These are phyloP conservation scores for Metschnikowia drakensbergensis DNA, from an alignment of 805 yeast genomes.

Conservation along the genomic window DNA sequence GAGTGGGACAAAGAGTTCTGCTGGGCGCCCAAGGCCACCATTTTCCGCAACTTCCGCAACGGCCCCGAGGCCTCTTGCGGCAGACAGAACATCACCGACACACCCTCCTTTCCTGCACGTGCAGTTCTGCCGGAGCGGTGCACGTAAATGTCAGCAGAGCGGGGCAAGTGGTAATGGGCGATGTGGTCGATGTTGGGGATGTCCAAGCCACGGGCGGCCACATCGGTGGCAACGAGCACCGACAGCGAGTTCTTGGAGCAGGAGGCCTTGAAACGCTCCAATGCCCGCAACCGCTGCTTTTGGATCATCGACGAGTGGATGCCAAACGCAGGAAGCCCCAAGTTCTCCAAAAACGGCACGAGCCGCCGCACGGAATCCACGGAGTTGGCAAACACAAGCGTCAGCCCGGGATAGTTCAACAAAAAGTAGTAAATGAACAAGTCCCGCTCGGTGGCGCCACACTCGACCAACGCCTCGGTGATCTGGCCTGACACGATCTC, in stretches of 20 bases:
- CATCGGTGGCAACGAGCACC: conserved; percentile 90
- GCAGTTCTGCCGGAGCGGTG: conserved; percentile 99
- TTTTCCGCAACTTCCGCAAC: conserved; percentile 63
- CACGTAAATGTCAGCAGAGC: conserved; percentile 90
- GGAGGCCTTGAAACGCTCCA: conserved; percentile 72
- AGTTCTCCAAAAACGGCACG: conserved; percentile 66
- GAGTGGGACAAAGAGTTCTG: conserved; percentile 33
- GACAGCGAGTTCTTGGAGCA: conserved; percentile 47
- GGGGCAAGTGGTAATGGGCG: conserved; percentile 90
- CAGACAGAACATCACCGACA: conserved; percentile 87
- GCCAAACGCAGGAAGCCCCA: conserved; percentile 67
- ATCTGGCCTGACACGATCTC: conserved; percentile 71
- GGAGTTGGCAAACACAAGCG: conserved; percentile 90
- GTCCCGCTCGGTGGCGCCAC: conserved; percentile 88
- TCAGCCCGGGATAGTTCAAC: conserved; percentile 80
- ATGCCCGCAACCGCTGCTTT: conserved; percentile 79
- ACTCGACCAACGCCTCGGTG: conserved; percentile 84
- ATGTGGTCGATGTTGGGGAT: conserved; percentile 89
- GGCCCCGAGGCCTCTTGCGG: conserved; percentile 94
- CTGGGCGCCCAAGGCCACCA: conserved; percentile 38
- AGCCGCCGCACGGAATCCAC: conserved; percentile 90
- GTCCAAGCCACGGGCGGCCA: conserved; percentile 97
- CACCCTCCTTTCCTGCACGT: conserved; percentile 91
- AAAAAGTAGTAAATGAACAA: conserved; percentile 84
- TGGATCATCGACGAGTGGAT: conserved; percentile 95